Evolutionary conservation across 2,329 filamentous ascomycete genomes (phyloP), one percentile per base, ranked within the genome.

Genomic region (Fonsecaea multimorphosa): DNA sequence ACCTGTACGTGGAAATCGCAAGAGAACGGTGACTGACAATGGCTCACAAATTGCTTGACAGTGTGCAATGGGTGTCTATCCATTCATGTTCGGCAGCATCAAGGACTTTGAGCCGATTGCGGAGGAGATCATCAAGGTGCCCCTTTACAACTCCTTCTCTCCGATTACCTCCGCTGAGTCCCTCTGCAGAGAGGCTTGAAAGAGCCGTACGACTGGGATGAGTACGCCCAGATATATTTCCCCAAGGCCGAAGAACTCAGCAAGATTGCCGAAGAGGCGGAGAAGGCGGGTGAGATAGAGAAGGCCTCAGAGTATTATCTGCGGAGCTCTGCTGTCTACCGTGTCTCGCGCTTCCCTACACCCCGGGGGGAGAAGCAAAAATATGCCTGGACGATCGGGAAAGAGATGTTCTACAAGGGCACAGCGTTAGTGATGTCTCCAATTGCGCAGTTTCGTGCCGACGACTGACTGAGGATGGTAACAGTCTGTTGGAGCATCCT

Each of bases 21-120:
- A 29, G 22, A 12, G 16, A 29, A 44, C 24, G 9, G 16, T 46
- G 12, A 27, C 19, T 52, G n/a, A 7, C 14, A 49, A 29, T 16
- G 12, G n/a, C 54, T 64, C 51, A 66, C 58, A 44, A 61, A 2
- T 32, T 24, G 7, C n/a, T 40, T 14, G 27, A 55, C 66, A 83
- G 82, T 87, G 85, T 75, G 76, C 77, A 38, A 87, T 87, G 78
- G 83, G 86, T 63, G 82, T 92, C 8, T 91, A 91, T 72, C 88
- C 89, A 0, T 93, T 93, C 82, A 91, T 92, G 81, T 91, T 92
- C 77, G 87, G 88, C 51, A 79, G 82, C 4, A 84, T 85, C 65
- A 82, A 86, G 61, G 90, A 93, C 76, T 92, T 93, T 73, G 84
- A 86, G 71, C 89, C 88, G 19, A 83, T 93, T 34, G 90, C 91